These are phyloP conservation scores for Hymenoscyphus infarciens DNA, from an alignment of 2,329 filamentous ascomycete genomes.

Conservation along the genomic window DNA sequence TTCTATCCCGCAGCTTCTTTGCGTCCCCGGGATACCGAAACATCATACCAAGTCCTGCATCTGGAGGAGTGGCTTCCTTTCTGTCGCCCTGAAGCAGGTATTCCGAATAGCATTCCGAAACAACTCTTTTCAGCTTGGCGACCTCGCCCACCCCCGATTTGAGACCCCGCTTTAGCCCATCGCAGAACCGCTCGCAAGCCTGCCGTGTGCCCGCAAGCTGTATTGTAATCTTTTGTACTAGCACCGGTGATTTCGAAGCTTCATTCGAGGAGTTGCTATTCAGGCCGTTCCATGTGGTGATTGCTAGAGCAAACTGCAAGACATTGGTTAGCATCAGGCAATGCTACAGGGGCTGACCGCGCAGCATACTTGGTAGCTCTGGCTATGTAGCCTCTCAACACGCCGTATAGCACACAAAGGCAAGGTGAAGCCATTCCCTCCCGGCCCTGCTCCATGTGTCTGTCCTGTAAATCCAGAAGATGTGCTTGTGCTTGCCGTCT, in stretches of 20 bases:
- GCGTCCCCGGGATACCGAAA: conserved; percentile 95
- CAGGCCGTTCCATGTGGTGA: conserved; percentile 90
- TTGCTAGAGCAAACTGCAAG: conserved; percentile 75
- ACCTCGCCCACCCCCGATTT: conserved; percentile 85
- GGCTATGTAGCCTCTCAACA: conserved; percentile 89
- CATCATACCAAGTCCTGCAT: conserved; percentile 86
- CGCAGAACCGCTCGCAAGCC: conserved; percentile 92
- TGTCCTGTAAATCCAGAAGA: conserved; percentile 87
- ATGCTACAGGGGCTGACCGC: conserved; percentile 5
- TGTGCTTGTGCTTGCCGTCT: conserved; percentile 72
- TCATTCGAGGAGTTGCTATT: conserved; percentile 52
- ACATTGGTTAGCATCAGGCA: conserved; percentile 22
- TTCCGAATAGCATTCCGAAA: conserved; percentile 86
- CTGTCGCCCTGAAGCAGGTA: conserved; percentile 65
- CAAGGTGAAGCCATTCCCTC: conserved; percentile 92
- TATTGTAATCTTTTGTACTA: conserved; percentile 83
- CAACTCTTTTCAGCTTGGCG: conserved; percentile 75
- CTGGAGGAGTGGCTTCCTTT: conserved; percentile 54
- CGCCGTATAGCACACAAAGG: conserved; percentile 87
- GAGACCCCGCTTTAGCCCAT: conserved; percentile 87
- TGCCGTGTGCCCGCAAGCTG: conserved; percentile 86
- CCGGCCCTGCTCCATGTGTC: conserved; percentile 87
- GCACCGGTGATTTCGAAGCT: conserved; percentile 35
- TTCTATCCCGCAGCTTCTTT: conserved; percentile 87
- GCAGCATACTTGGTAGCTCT: conserved; percentile 66